These are phyloP conservation scores for Microdochium bolleyi DNA, from an alignment of 2,329 filamentous ascomycete genomes.

Conservation along the genomic window DNA sequence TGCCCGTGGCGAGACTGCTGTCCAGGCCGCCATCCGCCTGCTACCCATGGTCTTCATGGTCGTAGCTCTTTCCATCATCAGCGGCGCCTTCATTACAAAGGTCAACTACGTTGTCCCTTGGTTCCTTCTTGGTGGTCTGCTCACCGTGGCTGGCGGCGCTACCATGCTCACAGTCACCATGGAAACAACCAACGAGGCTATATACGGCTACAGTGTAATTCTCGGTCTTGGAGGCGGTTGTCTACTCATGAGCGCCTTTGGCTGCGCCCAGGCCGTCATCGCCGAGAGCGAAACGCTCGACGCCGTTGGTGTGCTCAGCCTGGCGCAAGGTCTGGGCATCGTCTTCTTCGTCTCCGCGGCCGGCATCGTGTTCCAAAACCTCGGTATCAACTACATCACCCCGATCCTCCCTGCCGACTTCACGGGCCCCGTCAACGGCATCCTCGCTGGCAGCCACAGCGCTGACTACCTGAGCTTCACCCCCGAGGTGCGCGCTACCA, in stretches of 20 bases:
- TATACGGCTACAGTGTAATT: not conserved
- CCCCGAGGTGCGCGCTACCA: not conserved
- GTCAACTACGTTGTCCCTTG: conserved; percentile 13
- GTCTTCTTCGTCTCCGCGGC: not conserved
- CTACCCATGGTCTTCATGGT: conserved; percentile 29
- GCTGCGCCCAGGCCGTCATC: not conserved
- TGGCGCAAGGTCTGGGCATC: not conserved
- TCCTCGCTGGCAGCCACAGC: not conserved
- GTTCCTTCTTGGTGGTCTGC: not conserved
- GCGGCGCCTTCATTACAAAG: conserved; percentile 22
- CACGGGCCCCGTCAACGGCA: not conserved
- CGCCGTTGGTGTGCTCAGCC: not conserved
- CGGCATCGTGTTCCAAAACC: not conserved
- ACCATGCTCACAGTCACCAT: conserved; percentile 1
- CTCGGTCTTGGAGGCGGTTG: not conserved
- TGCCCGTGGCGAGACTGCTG: conserved; percentile 26
- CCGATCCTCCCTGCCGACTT: not conserved
- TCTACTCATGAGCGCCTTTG: not conserved
- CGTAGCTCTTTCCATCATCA: conserved; percentile 23
- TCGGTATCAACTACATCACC: not conserved
- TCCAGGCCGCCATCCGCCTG: conserved; percentile 31
- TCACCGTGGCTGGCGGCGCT: conserved; percentile 2
- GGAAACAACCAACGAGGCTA: not conserved
- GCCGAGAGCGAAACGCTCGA: not conserved
- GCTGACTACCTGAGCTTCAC: not conserved